Conservation (phyloP, 2,329 filamentous ascomycete species). For the Colletotrichum sp. region DNA sequence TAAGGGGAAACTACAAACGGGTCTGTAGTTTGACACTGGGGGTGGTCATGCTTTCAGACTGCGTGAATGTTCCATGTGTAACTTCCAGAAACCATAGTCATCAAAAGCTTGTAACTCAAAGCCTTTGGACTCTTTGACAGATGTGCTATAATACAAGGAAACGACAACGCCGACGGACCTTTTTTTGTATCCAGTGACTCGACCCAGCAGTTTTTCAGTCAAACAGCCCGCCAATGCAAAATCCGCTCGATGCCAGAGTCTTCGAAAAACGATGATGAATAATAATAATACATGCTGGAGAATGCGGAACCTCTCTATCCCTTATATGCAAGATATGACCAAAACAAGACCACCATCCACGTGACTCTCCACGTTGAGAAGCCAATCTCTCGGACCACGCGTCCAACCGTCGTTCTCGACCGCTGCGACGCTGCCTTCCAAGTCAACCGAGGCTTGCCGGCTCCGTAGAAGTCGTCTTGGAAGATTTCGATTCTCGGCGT, state of each 20-base stretch:
- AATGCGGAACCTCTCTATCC: constrained; percentile 46
- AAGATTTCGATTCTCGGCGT: constrained; percentile 61
- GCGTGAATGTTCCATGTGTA: neutral
- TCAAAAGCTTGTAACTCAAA: neutral
- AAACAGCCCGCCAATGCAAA: constrained; percentile 10
- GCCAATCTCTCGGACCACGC: constrained; percentile 65
- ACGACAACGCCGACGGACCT: neutral
- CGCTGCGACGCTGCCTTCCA: constrained; percentile 31
- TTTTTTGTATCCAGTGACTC: neutral
- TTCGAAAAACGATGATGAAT: neutral
- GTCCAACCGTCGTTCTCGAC: constrained; percentile 40
- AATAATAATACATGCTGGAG: constrained; percentile 3
- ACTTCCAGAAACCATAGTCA: neutral
- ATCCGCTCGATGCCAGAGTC: constrained; percentile 4
- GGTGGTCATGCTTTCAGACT: neutral
- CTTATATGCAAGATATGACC: constrained; percentile 69
- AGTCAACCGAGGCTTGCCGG: constrained; percentile 36
- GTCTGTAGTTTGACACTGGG: neutral
- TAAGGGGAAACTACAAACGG: too few species aligned
- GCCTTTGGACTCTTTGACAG: neutral
- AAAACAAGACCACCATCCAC: constrained; percentile 68
- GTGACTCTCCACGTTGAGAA: constrained; percentile 66
- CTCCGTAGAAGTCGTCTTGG: constrained; percentile 48
- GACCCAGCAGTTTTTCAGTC: neutral
- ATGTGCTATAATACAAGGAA: neutral